Evolutionary conservation across 495 filamentous ascomycete genomes (phyloP).

Genomic region (Aspergillus affinis): DNA sequence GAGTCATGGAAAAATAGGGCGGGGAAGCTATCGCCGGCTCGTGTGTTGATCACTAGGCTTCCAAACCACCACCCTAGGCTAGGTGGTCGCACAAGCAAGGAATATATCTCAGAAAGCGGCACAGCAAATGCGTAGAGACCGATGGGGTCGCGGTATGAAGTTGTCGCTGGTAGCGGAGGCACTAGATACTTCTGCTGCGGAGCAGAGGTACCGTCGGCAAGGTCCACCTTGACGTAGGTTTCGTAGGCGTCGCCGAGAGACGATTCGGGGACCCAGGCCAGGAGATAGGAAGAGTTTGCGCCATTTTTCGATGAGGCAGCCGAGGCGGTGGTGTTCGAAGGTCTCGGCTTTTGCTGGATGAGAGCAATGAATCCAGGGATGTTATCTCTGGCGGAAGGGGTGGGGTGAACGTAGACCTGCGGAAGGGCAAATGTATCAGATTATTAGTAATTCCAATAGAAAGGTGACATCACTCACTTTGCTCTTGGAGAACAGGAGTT

Average conservation of each 20-base stretch:
- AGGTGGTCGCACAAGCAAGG: conserved; percentile 83
- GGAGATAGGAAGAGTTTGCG: conserved; percentile 66
- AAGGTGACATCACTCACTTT: conserved; percentile 56
- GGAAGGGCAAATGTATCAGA: conserved; percentile 6
- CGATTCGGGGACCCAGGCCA: conserved; percentile 93
- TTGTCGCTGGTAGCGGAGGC: conserved; percentile 79
- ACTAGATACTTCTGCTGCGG: conserved; percentile 89
- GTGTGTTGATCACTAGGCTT: conserved; percentile 86
- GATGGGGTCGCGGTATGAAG: conserved; percentile 64
- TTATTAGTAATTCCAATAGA: background rate
- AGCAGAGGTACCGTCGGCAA: conserved; percentile 73
- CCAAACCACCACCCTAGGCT: conserved; percentile 99
- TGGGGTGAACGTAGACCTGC: conserved; percentile 96
- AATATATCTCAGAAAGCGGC: conserved; percentile 86
- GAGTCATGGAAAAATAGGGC: conserved; percentile 96
- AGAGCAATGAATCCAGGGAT: conserved; percentile 95
- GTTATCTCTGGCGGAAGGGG: conserved; percentile 90
- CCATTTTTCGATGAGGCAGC: conserved; percentile 52
- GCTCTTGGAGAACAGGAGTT: conserved; percentile 95
- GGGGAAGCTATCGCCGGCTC: conserved; percentile 87
- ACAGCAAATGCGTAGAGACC: conserved; percentile 92
- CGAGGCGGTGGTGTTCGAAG: conserved; percentile 25
- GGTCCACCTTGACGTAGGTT: conserved; percentile 93
- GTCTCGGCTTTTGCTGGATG: conserved; percentile 76
- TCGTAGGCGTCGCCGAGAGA: conserved; percentile 81